Conservation (phyloP, 257 asterid genomes). For the Nicotiana tabacum region DNA sequence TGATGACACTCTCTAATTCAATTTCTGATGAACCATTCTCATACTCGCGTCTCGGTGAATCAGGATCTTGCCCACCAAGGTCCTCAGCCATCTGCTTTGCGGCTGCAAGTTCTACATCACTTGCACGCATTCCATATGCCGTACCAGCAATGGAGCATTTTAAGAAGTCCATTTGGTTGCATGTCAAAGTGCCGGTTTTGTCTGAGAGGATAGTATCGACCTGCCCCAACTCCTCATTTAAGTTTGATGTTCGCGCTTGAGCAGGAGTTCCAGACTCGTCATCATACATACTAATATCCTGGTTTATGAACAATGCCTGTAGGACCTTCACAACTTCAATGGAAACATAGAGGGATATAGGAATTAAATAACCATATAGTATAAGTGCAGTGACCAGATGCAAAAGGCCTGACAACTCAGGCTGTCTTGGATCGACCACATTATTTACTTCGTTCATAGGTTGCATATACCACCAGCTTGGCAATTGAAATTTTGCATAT, state of each 20-base stretch:
- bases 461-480: slow-evolving; percentile 85
- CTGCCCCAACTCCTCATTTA: slow-evolving; percentile 92
- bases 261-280: slow-evolving; percentile 93
- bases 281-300: slow-evolving; percentile 77
- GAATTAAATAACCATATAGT: slow-evolving; percentile 85
- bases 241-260: slow-evolving; percentile 88
- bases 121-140: slow-evolving; percentile 67
- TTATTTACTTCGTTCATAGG: slow-evolving; percentile 44
- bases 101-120: slow-evolving; percentile 95
- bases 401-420: slow-evolving; percentile 56
- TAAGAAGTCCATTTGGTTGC: slow-evolving; percentile 96
- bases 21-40: slow-evolving; percentile 47
- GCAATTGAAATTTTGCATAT: slow-evolving; percentile 64
- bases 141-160: slow-evolving; percentile 90
- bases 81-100: slow-evolving; percentile 86
- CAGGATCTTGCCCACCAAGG: slow-evolving; percentile 43
- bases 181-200: slow-evolving; percentile 94
- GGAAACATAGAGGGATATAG: slow-evolving; percentile 91
- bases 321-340: slow-evolving; percentile 90
- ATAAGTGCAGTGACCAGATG: slow-evolving; percentile 92
- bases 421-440: slow-evolving; percentile 55
- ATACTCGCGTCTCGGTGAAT: slow-evolving; percentile 7
- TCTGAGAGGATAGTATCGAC: slow-evolving; percentile 89
- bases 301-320: slow-evolving; percentile 83
- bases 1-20: slow-evolving; percentile 58